These are phyloP conservation scores for Mrakia blollopis DNA, from an alignment of 768 basidiomycete genomes.

Conservation along the genomic window DNA sequence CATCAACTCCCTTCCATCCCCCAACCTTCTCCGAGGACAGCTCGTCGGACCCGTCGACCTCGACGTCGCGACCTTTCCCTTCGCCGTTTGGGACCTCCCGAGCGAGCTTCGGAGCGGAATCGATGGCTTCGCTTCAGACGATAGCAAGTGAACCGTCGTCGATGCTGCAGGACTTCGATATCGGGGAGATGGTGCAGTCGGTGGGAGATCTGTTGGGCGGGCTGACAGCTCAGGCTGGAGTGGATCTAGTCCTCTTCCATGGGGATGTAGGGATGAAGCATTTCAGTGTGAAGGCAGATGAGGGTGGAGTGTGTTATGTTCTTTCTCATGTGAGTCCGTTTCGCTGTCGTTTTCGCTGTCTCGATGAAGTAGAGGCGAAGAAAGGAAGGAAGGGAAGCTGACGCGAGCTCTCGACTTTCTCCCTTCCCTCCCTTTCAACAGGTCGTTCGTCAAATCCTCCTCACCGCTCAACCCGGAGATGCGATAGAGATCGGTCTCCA, in stretches of 20 bases:
- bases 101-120: not conserved
- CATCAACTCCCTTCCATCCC: not conserved
- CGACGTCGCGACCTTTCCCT: not conserved
- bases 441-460: constrained; percentile 79
- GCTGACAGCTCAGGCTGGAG: constrained; percentile 62
- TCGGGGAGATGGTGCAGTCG: constrained; percentile 83
- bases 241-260: constrained; percentile 86
- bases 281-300: constrained; percentile 75
- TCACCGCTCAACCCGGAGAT: constrained; percentile 65
- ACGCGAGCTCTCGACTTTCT: constrained; percentile 25
- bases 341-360: not conserved
- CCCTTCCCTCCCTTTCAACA: constrained; percentile 42
- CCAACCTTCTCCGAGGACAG: constrained; percentile 8
- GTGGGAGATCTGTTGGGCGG: constrained; percentile 84
- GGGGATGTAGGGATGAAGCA: constrained; percentile 84
- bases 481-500: constrained; percentile 76
- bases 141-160: constrained; percentile 19
- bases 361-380: too few species aligned
- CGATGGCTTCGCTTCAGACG: constrained; percentile 17
- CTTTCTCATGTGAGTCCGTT: constrained; percentile 82
- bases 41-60: not conserved
- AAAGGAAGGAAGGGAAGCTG: not conserved
- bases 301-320: constrained; percentile 73
- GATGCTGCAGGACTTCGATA: constrained; percentile 67
- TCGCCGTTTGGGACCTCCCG: not conserved